phyloP scores from a whole-genome alignment of 2,329 filamentous ascomycete species.

The Sclerotinia sclerotiorum region DNA sequence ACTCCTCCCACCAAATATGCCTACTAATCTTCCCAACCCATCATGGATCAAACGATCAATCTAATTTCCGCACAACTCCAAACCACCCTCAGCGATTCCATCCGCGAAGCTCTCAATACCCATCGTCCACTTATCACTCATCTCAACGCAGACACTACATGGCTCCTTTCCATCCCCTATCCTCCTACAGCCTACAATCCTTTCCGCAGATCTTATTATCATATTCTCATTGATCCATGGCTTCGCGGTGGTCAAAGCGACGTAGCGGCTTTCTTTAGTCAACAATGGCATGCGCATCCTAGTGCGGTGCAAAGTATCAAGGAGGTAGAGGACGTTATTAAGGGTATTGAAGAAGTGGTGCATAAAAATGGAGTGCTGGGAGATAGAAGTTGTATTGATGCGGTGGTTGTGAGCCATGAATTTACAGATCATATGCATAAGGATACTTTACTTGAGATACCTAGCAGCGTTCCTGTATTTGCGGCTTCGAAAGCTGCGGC shows the following conservation, averaged over 20 bases:
- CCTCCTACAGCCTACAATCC: conserved; percentile 39
- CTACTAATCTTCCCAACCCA: not conserved
- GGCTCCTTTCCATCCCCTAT: conserved; percentile 64
- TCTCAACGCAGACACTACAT: conserved; percentile 66
- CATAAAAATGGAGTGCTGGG: not conserved
- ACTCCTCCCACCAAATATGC: not conserved
- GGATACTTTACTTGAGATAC: conserved; percentile 57
- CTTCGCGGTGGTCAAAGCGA: conserved; percentile 62
- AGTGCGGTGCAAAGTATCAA: conserved; percentile 55
- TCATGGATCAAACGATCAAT: conserved; percentile 11
- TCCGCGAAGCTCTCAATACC: conserved; percentile 4
- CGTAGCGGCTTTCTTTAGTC: conserved; percentile 63
- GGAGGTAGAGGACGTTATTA: conserved; percentile 54
- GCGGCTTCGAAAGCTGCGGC: conserved; percentile 58
- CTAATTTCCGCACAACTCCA: conserved; percentile 3
- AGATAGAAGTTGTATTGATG: conserved; percentile 52
- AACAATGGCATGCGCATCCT: conserved; percentile 60
- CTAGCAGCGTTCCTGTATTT: conserved; percentile 55
- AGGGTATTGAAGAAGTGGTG: conserved; percentile 47
- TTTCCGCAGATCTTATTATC: conserved; percentile 50
- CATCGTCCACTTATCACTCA: conserved; percentile 59
- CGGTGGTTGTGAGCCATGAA: conserved; percentile 61
- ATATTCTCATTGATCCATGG: conserved; percentile 67
- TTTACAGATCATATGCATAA: conserved; percentile 67
- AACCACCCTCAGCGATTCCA: not conserved